A percentile compares a stretch with the other conserved stretches of the same genome.
phyloP scores from a whole-genome alignment of 2,329 filamentous ascomycete species.

The Fusarium secorum region DNA sequence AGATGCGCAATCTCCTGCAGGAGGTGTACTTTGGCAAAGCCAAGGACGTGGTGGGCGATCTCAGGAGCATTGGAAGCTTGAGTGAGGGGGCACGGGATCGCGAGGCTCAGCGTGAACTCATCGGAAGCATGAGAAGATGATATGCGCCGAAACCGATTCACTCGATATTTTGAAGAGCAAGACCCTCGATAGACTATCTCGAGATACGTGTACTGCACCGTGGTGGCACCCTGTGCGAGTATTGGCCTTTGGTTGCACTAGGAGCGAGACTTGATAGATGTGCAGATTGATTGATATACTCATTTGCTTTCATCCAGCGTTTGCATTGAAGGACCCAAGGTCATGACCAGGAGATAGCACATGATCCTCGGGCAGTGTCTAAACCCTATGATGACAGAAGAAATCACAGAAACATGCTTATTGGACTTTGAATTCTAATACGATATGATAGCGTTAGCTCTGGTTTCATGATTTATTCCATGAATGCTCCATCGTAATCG shows the following conservation, averaged over 20 bases:
- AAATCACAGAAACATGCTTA: neutral
- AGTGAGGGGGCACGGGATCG: constrained; percentile 86
- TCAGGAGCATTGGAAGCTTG: constrained; percentile 84
- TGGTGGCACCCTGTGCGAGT: neutral
- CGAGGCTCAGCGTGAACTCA: constrained; percentile 88
- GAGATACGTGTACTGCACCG: neutral
- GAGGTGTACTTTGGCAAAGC: constrained; percentile 99
- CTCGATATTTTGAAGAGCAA: constrained; percentile 16
- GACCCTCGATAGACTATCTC: constrained; percentile 23
- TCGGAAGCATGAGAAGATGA: constrained; percentile 66
- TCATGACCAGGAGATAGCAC: neutral
- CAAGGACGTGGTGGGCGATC: constrained; percentile 95
- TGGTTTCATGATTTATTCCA: neutral
- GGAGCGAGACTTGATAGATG: constrained; percentile 11
- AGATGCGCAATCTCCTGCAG: constrained; percentile 97
- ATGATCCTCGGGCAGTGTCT: neutral
- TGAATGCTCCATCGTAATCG: neutral
- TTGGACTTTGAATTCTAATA: neutral
- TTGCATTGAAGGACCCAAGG: neutral
- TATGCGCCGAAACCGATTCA: neutral
- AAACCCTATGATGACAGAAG: neutral
- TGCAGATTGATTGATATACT: neutral
- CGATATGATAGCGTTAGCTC: neutral
- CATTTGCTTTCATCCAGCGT: neutral
- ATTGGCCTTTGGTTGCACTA: neutral